phyloP scores from a whole-genome alignment of 176 grass and related monocot genomes.

The Paspalum vaginatum region DNA sequence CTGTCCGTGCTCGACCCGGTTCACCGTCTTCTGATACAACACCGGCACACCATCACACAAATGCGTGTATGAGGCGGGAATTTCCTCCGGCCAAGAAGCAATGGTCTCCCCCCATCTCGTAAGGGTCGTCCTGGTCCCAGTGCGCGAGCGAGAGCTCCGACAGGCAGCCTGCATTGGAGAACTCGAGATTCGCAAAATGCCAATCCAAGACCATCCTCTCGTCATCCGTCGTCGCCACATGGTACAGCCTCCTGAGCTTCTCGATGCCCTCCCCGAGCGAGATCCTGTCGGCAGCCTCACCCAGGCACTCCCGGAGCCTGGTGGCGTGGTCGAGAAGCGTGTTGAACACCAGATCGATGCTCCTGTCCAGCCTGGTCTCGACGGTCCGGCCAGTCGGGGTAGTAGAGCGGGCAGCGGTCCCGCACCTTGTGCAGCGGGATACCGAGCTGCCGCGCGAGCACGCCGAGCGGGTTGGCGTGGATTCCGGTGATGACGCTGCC shows the following conservation, averaged over 20 bases:
- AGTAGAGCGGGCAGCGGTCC: conserved; percentile 77
- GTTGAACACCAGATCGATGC: conserved; percentile 76
- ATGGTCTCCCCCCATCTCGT: conserved; percentile 95
- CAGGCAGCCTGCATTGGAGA: conserved; percentile 86
- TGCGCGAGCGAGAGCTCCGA: conserved; percentile 76
- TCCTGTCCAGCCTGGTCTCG: conserved; percentile 54
- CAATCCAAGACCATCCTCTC: conserved; percentile 83
- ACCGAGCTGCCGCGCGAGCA: conserved; percentile 83
- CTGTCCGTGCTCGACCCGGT: conserved; percentile 58
- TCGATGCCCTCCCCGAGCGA: conserved; percentile 77
- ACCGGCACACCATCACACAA: conserved; percentile 81
- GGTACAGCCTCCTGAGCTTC: conserved; percentile 73
- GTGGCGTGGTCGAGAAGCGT: conserved; percentile 75
- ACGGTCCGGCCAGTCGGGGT: conserved; percentile 63
- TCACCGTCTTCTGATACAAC: conserved; percentile 77
- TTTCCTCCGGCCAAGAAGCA: conserved; percentile 94
- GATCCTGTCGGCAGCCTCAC: conserved; percentile 59
- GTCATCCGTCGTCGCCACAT: conserved; percentile 52
- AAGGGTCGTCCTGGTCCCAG: conserved; percentile 95
- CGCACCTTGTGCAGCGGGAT: conserved; percentile 88
- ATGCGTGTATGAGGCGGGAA: conserved; percentile 59
- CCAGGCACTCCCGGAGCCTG: conserved; percentile 63
- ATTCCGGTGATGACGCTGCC: conserved; percentile 95
- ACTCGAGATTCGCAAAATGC: conserved; percentile 94
- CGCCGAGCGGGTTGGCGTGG: conserved; percentile 92